These are phyloP conservation scores for Penicillium sp. DNA, from an alignment of 2,329 filamentous ascomycete species.

Conservation along the genomic window DNA sequence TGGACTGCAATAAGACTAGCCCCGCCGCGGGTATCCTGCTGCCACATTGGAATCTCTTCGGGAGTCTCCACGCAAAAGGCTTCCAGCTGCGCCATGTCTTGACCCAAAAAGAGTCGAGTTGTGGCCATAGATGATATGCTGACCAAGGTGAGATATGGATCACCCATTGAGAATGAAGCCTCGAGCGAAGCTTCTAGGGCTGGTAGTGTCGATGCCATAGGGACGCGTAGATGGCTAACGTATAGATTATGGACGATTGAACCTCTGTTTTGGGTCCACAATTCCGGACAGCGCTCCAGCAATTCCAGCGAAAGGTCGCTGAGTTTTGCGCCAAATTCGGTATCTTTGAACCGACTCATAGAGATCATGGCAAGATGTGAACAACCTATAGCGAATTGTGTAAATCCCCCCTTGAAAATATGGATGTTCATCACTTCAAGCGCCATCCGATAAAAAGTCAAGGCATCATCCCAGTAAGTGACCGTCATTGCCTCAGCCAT, in stretches of 20 bases:
- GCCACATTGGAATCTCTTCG: conserved; percentile 59
- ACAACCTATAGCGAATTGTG: conserved; percentile 59
- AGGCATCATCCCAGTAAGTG: conserved; percentile 60
- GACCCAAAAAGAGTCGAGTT: conserved; percentile 55
- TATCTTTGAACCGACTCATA: conserved; percentile 58
- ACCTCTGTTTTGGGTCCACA: conserved; percentile 57
- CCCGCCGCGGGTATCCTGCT: conserved; percentile 58
- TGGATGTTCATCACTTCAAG: conserved; percentile 59
- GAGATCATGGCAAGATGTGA: conserved; percentile 58
- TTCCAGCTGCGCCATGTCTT: conserved; percentile 60
- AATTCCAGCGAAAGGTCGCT: conserved; percentile 54
- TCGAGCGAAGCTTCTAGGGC: conserved; percentile 57
- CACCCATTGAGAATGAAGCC: conserved; percentile 56
- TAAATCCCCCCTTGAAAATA: conserved; percentile 54
- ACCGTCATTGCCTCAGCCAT: conserved; percentile 59
- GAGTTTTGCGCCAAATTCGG: conserved; percentile 54
- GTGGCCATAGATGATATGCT: conserved; percentile 60
- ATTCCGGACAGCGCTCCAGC: conserved; percentile 52
- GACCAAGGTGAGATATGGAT: conserved; percentile 58
- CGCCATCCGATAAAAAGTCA: conserved; percentile 60
- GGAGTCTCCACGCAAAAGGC: conserved; percentile 56
- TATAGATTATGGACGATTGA: conserved; percentile 60
- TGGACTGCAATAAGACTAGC: conserved; percentile 55
- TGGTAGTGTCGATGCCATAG: conserved; percentile 53
- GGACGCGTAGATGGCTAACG: conserved; percentile 59